phyloP scores from a whole-genome alignment of 1,139 yeast species.

The Suhomyces coccinellae region DNA sequence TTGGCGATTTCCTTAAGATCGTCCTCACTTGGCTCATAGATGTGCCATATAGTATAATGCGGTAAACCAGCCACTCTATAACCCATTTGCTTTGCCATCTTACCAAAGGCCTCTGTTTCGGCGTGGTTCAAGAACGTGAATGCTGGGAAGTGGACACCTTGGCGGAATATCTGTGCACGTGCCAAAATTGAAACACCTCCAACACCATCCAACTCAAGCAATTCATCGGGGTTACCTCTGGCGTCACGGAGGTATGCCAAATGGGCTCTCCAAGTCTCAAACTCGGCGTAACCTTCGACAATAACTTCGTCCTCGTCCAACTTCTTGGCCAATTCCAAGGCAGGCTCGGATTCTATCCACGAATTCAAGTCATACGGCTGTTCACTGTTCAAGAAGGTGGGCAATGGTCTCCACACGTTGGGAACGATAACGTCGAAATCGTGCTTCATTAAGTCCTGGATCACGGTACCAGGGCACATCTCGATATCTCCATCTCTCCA shows the following conservation, averaged over 20 bases:
- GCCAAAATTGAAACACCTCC: slow-evolving; percentile 90
- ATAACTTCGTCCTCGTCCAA: slow-evolving; percentile 82
- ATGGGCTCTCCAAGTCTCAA: slow-evolving; percentile 86
- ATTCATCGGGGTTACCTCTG: slow-evolving; percentile 62
- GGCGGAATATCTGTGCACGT: slow-evolving; percentile 76
- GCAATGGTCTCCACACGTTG: slow-evolving; percentile 87
- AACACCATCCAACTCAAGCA: slow-evolving; percentile 79
- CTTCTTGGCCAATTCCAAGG: slow-evolving; percentile 61
- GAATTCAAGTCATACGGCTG: slow-evolving; percentile 88
- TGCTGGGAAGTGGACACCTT: slow-evolving; percentile 86
- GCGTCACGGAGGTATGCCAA: slow-evolving; percentile 71
- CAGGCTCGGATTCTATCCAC: slow-evolving; percentile 81
- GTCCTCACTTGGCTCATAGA: slow-evolving; percentile 88
- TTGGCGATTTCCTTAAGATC: slow-evolving; percentile 74
- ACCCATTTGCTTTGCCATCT: slow-evolving; percentile 80
- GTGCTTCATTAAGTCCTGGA: slow-evolving; percentile 73
- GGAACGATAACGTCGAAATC: slow-evolving; percentile 85
- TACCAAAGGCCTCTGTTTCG: slow-evolving; percentile 91
- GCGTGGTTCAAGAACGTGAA: slow-evolving; percentile 88
- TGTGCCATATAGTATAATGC: slow-evolving; percentile 87
- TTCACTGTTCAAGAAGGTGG: slow-evolving; percentile 71
- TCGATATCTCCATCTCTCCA: slow-evolving; percentile 95
- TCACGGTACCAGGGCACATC: slow-evolving; percentile 74
- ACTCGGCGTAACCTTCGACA: slow-evolving; percentile 89
- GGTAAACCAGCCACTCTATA: slow-evolving; percentile 83